phyloP scores from a whole-genome alignment of 2,329 filamentous ascomycete genomes.

The Fusarium sp. region DNA sequence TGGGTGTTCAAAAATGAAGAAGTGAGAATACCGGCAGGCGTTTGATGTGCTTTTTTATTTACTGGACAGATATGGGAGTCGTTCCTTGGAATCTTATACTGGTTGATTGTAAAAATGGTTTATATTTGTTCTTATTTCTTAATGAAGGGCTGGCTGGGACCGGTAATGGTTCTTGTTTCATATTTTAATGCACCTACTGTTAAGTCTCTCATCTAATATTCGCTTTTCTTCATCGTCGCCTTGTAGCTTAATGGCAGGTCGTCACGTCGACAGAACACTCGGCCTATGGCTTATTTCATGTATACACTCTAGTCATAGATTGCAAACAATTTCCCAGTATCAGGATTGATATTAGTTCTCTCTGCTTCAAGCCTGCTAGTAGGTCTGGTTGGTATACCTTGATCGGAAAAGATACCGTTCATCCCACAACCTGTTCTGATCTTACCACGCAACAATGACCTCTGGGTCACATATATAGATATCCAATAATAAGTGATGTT shows the following conservation, averaged over 20 bases:
- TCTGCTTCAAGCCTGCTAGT: neutral
- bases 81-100: conserved; percentile 39
- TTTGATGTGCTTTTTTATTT: conserved; percentile 26
- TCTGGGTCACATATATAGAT: neutral
- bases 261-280: neutral
- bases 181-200: conserved; percentile 24
- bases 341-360: neutral
- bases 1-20: conserved; percentile 38
- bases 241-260: neutral
- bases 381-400: neutral
- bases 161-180: conserved; percentile 18
- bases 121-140: conserved; percentile 22
- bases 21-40: conserved; percentile 37
- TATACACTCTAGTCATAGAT: too few relatives aligned
- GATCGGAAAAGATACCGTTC: neutral
- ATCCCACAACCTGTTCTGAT: neutral
- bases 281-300: too few relatives aligned
- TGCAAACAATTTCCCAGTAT: neutral
- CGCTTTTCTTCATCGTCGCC: neutral
- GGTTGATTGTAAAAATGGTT: conserved; percentile 34
- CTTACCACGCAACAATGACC: neutral
- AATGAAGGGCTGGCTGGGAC: conserved; percentile 36
- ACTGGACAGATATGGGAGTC: conserved; percentile 40
- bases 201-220: neutral
- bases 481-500: neutral